Evolutionary conservation across 768 basidiomycete species (phyloP).

Genomic region (Tylopilus felleus): DNA sequence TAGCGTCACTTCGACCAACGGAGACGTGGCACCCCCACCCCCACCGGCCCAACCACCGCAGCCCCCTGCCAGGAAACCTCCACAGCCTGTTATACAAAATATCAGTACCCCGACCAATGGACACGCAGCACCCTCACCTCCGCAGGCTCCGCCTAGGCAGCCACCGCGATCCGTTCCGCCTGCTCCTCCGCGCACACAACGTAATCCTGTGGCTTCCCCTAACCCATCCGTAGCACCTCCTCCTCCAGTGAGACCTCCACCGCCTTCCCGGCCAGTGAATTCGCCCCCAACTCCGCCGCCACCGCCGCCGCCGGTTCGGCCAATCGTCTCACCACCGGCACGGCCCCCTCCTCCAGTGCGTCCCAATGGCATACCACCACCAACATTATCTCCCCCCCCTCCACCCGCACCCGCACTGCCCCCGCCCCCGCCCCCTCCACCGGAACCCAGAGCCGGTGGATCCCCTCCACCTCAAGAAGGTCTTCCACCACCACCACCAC

Average conservation of each 20-base stretch:
- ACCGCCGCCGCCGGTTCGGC: slow-evolving; percentile 8
- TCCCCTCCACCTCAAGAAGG: slow-evolving; percentile 34
- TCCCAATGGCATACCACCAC: slow-evolving; percentile 28
- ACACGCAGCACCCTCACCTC: slow-evolving; percentile 26
- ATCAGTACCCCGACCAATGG: slow-evolving; percentile 21
- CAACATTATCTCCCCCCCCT: slow-evolving; percentile 41
- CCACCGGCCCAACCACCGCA: slow-evolving; percentile 34
- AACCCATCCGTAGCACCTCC: slow-evolving; percentile 27
- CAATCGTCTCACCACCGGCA: slow-evolving; percentile 32
- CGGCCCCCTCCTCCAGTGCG: slow-evolving; percentile 29
- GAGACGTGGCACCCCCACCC: slow-evolving; percentile 25
- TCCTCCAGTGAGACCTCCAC: slow-evolving; percentile 35
- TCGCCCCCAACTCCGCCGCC: slow-evolving; percentile 32
- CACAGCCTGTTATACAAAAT: slow-evolving; percentile 13
- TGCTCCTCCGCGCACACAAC: slow-evolving; percentile 24
- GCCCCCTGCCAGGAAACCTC: slow-evolving; percentile 33
- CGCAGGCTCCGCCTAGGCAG: slow-evolving; percentile 33
- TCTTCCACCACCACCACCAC: slow-evolving; percentile 34
- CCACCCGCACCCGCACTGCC: slow-evolving; percentile 38
- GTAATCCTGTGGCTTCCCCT: slow-evolving; percentile 27
- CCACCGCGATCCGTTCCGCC: slow-evolving; percentile 21
- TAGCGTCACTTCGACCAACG: slow-evolving; percentile 25
- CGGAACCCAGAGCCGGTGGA: slow-evolving; percentile 24
- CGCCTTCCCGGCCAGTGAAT: slow-evolving; percentile 35
- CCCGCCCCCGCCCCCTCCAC: slow-evolving; percentile 19